A percentile compares a stretch with the other conserved stretches of the same genome.
These are phyloP conservation scores for Lophiotrema nucula DNA, from an alignment of 495 filamentous ascomycete species.

Conservation along the genomic window DNA sequence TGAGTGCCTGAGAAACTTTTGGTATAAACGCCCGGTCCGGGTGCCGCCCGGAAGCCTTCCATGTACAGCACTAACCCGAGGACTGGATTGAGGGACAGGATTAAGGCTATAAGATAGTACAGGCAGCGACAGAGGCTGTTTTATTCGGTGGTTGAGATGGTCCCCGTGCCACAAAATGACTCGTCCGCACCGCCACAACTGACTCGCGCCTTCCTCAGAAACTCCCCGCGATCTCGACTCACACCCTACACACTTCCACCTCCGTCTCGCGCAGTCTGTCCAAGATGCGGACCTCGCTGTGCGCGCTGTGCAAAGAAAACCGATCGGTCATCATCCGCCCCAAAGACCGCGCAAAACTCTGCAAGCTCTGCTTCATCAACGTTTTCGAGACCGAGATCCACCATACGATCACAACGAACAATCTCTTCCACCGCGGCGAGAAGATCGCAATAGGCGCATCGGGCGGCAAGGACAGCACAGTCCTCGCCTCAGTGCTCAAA, in stretches of 20 bases:
- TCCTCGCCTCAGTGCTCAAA: constrained; percentile 90
- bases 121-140: too few relatives aligned
- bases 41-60: too few relatives aligned
- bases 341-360: constrained; percentile 90
- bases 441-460: constrained; percentile 92
- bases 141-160: too few relatives aligned
- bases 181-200: constrained; percentile 11
- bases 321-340: constrained; percentile 88
- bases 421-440: constrained; percentile 80
- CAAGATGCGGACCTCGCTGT: constrained; percentile 50
- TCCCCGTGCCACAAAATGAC: constrained; percentile 17
- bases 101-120: too few relatives aligned
- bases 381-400: constrained; percentile 93
- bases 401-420: constrained; percentile 76
- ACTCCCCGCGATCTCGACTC: neutral
- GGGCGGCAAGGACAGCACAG: constrained; percentile 96
- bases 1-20: too few relatives aligned
- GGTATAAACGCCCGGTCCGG: too few relatives aligned
- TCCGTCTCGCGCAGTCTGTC: neutral
- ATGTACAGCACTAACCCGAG: too few relatives aligned
- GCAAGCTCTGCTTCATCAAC: constrained; percentile 78
- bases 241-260: neutral
- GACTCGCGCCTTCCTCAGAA: constrained; percentile 4
- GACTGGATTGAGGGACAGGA: too few relatives aligned
- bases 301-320: constrained; percentile 69